phyloP scores from a whole-genome alignment of 495 filamentous ascomycete genomes.

The Talaromyces stipitatus region DNA sequence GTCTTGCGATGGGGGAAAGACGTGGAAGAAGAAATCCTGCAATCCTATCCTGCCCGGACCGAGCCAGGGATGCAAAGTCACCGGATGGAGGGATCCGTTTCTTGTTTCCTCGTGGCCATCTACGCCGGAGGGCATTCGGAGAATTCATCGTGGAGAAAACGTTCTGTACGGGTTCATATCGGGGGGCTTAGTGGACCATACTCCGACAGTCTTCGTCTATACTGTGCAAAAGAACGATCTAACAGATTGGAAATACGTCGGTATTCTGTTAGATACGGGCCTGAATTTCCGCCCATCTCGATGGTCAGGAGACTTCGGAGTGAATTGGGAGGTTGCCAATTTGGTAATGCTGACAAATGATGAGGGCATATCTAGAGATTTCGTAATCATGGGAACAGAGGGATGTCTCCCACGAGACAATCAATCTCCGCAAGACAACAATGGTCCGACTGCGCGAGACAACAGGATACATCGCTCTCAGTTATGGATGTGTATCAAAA shows the following conservation, averaged over 20 bases:
- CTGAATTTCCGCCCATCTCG: constrained; percentile 35
- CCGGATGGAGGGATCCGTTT: constrained; percentile 50
- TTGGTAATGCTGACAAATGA: constrained; percentile 36
- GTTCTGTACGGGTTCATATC: constrained; percentile 46
- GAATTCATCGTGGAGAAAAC: constrained; percentile 12
- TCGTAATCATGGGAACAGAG: constrained; percentile 43
- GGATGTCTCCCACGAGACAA: constrained; percentile 21
- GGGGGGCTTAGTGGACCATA: constrained; percentile 17
- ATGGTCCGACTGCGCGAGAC: constrained; percentile 9
- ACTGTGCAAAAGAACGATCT: constrained; percentile 38
- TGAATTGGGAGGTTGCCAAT: constrained; percentile 45
- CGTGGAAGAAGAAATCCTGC: constrained; percentile 37
- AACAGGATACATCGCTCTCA: constrained; percentile 21
- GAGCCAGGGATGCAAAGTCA: constrained; percentile 38
- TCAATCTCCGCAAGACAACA: not conserved
- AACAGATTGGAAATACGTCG: constrained; percentile 44
- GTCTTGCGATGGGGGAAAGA: constrained; percentile 40
- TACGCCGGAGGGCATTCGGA: constrained; percentile 26
- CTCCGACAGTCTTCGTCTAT: constrained; percentile 46
- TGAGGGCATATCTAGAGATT: constrained; percentile 32
- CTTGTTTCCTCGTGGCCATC: constrained; percentile 31
- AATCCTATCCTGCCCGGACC: constrained; percentile 44
- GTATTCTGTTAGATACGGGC: constrained; percentile 35
- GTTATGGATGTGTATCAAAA: constrained; percentile 26
- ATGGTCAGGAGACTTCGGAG: constrained; percentile 39